These are phyloP conservation scores for Salvia hispanica DNA, from an alignment of 257 asterid species.

Conservation along the genomic window DNA sequence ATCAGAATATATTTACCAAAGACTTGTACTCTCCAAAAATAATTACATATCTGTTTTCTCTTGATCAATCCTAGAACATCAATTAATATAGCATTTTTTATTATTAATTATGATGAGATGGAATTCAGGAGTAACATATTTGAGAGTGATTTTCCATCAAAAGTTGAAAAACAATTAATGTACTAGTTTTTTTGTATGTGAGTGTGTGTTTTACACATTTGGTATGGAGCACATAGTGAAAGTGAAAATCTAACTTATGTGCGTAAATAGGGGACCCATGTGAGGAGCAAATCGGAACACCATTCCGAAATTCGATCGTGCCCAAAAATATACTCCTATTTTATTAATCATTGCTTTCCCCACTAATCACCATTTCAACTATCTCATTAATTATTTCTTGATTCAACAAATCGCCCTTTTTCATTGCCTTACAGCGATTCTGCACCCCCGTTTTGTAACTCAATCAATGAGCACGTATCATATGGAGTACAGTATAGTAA, in stretches of 20 bases:
- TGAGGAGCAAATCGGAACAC: slow-evolving; percentile 48
- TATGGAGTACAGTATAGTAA: no score
- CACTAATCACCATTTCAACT: slow-evolving; percentile 41
- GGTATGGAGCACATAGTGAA: neutral
- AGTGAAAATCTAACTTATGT: slow-evolving; percentile 1
- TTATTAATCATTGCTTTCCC: slow-evolving; percentile 47
- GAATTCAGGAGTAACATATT: no score
- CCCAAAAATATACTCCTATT: slow-evolving; percentile 27
- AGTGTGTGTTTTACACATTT: neutral
- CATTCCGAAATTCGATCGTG: slow-evolving; percentile 38
- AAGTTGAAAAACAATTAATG: no score
- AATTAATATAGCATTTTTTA: no score
- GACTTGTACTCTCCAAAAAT: neutral
- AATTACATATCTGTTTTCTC: no score
- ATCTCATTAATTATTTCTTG: slow-evolving; percentile 23
- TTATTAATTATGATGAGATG: no score
- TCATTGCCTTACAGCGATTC: slow-evolving; percentile 38
- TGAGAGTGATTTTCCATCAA: no score
- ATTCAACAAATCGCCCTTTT: slow-evolving; percentile 28
- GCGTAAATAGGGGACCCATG: slow-evolving; percentile 41
- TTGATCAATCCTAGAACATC: no score
- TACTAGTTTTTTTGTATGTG: neutral
- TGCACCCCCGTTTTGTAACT: neutral
- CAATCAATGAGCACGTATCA: slow-evolving; percentile 7
- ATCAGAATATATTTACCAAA: neutral